Base-by-base conservation (phyloP, 2,329 filamentous ascomycete genomes). In the Fusarium buxicola region DNA sequence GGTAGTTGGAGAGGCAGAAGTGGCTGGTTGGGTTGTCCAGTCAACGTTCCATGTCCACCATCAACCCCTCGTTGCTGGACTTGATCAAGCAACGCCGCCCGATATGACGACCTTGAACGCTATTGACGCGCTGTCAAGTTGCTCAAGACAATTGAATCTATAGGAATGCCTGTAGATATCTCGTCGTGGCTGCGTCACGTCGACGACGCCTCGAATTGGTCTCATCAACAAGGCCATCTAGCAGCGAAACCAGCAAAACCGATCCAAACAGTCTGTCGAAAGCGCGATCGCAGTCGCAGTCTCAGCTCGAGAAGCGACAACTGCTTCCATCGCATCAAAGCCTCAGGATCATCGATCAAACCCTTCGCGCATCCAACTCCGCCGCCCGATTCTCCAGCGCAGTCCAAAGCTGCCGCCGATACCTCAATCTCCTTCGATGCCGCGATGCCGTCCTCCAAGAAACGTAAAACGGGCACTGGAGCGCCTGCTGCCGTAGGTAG, bases 121-220 rank as follows among this genome's bases (percentile, higher is more conserved):
- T 15, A 1, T 18, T 3, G 1, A 8, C 9, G 16, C 12, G n/a
- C 10, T 10, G 2, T 8, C 1, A 0, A 31, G 0, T 5, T 27
- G 2, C 2, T 1, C 2, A 0, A 11, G 11, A 3, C 2, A 3
- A 0, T 3, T 15, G 0, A 21, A 5, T 3, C 7, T 12, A 8
- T 9, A 16, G 10, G 24, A 25, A 53, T 48, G 24, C 5, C n/a
- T 32, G 4, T 43, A 1, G 12, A 34, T 3, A 16, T 60, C 7
- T 13, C 28, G 4, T 30, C 18, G 13, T 54, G 18, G n/a, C 11
- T 44, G 24, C 39, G 40, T n/a, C 21, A 28, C 31, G 18, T 15
- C 5, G 15, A 44, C 4, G 9, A 35, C 21, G 27, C 16, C 30
- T 2, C 28, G 15, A 7, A 13, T 2, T 3, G 60, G 24, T 10